Evolutionary conservation across 257 asterid genomes (phyloP).

Genomic region (Fraxinus pennsylvanica): DNA sequence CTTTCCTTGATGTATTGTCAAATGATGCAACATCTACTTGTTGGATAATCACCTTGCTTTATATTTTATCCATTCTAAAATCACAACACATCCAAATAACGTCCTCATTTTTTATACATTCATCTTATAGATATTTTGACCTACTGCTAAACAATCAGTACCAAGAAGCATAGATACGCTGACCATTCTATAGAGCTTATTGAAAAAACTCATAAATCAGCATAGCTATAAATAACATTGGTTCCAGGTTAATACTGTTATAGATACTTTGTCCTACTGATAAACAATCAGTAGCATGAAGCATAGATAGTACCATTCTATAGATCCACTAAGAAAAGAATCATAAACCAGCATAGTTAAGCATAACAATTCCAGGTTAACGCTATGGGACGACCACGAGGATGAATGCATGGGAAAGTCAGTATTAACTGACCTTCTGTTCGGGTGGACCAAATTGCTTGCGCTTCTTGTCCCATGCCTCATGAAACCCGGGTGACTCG

Average conservation of each 20-base stretch:
- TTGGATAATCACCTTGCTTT: not conserved
- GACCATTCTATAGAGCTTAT: not conserved
- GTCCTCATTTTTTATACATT: not conserved
- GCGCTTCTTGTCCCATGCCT: conserved; percentile 58
- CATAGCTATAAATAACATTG: no score
- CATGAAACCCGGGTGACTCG: conserved; percentile 48
- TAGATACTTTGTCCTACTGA: not conserved
- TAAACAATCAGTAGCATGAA: not conserved
- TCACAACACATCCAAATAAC: not conserved
- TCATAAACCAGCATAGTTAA: not conserved
- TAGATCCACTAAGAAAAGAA: not conserved
- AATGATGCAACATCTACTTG: not conserved
- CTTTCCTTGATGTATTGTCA: not conserved
- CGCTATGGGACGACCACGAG: not conserved
- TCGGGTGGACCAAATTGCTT: conserved; percentile 76
- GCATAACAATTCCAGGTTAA: not conserved
- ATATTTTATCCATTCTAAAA: not conserved
- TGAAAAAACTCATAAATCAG: no score
- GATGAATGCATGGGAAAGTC: conserved; percentile 10
- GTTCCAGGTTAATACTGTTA: not conserved
- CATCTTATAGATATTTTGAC: not conserved
- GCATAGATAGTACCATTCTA: not conserved
- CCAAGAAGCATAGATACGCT: not conserved
- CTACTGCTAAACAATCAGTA: not conserved
- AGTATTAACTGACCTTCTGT: conserved; percentile 61